Base-by-base conservation (phyloP, 257 asterid genomes). In the Asclepias syriaca region DNA sequence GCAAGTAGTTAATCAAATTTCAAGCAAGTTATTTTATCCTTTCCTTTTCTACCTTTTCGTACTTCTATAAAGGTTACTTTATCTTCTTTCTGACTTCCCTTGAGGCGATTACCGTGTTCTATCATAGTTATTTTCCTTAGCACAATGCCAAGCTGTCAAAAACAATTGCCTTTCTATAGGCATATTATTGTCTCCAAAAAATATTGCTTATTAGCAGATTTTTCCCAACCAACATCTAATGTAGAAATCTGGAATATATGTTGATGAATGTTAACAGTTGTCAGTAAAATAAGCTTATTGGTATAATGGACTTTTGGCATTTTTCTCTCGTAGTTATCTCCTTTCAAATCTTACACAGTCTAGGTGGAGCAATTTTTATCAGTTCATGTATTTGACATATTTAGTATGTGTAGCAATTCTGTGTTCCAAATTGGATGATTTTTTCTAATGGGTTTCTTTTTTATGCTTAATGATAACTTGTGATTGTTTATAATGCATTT, bases 401-500 rank as follows among this genome's bases (percentile, higher is more conserved):
- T 48, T 59, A 14, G 3, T 27, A 18, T 14, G 18, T 24, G 24
- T 59, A 6, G 8, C 21, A 24, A 22, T 59, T 32, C 16, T 50
- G 32, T 49, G 51, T 40, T 39, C 46, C 29, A 46, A 18, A 45
- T 43, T 74, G 22, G 40, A 15, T 16, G 12, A 14, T 15, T 37
- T 34, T 34, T 6, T 45, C 59, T 34, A 8, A 7, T 56, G 11
- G 50, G 12, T 2, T n/a, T 14, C 34, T 34, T 37, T 22, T 12
- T 70, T 70, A 50, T 10, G 0, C 34, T 14, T 6, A 19, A 1
- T 74, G 40, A 69, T 74, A 56, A 22, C 65, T 77, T 76, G 22
- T 78, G 73, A 70, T 75, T 79, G 51, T 45, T 74, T 75, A 21
- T 71, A 61, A 70, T 68, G 72, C 70, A 51, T 81, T 61, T 16